These are phyloP conservation scores for Apophysomyces elegans DNA, from an alignment of 371 early-diverging fungal genomes.

Conservation along the genomic window DNA sequence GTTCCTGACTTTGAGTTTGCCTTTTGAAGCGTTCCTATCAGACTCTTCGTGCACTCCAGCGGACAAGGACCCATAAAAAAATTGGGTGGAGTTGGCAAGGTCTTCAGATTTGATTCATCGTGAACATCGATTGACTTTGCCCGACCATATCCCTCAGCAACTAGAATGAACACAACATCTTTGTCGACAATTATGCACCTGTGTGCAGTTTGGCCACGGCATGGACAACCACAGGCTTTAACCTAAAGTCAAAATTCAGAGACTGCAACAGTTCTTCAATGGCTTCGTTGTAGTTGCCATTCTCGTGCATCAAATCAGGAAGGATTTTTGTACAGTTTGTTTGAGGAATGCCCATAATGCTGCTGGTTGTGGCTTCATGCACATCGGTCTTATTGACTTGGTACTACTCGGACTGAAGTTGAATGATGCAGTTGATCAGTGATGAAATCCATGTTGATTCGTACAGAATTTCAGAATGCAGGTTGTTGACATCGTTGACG, in stretches of 20 bases:
- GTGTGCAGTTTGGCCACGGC: constrained; percentile 19
- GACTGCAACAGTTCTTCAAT: constrained; percentile 8
- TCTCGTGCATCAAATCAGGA: constrained; percentile 11
- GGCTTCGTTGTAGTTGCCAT: constrained; percentile 16
- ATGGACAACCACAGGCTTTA: constrained; percentile 13
- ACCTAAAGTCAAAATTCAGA: constrained; percentile 16
- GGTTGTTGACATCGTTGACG: constrained; percentile 8
- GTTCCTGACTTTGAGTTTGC: constrained; percentile 12
- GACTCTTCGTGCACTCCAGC: constrained; percentile 14
- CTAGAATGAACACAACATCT: background rate
- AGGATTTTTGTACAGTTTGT: constrained; percentile 16
- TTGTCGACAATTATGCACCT: constrained; percentile 16
- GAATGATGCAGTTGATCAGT: constrained; percentile 11
- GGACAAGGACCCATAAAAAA: constrained; percentile 7
- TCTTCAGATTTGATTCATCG: constrained; percentile 7
- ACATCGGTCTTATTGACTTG: background rate
- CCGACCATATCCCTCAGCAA: constrained; percentile 8
- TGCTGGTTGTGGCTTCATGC: background rate
- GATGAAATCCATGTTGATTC: background rate
- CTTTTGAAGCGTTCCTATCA: constrained; percentile 9
- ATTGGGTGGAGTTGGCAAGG: constrained; percentile 13
- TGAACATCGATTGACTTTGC: constrained; percentile 5
- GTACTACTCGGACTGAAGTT: background rate
- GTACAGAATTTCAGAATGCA: constrained; percentile 6
- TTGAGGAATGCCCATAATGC: background rate